phyloP scores from a whole-genome alignment of 495 filamentous ascomycete genomes.

The Mytilinidion resinicola region DNA sequence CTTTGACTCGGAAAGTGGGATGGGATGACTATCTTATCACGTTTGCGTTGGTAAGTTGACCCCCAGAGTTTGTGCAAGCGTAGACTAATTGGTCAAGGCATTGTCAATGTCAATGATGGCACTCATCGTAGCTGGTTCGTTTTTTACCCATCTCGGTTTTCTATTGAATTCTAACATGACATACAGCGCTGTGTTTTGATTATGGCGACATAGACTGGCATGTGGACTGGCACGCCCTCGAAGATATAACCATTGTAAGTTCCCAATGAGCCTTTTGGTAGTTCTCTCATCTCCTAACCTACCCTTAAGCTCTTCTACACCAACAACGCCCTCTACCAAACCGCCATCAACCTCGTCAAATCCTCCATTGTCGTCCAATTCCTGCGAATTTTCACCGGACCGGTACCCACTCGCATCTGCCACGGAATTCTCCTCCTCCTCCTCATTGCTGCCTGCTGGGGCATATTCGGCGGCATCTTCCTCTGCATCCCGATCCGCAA shows the following conservation, averaged over 20 bases:
- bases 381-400: conserved; percentile 26
- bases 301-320: conserved; percentile 27
- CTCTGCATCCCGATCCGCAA: conserved; percentile 29
- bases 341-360: conserved; percentile 32
- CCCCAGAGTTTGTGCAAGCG: background rate
- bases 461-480: conserved; percentile 29
- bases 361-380: conserved; percentile 34
- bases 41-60: conserved; percentile 19
- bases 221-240: background rate
- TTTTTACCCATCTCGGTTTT: no score
- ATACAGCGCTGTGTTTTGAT: conserved; percentile 1
- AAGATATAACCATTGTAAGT: conserved; percentile 13
- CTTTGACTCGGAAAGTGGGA: conserved; percentile 6
- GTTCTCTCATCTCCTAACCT: background rate
- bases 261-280: background rate
- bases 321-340: conserved; percentile 28
- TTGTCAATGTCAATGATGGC: conserved; percentile 8
- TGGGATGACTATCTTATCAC: conserved; percentile 31
- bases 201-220: background rate
- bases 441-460: conserved; percentile 23
- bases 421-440: conserved; percentile 22
- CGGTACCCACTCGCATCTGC: conserved; percentile 12
- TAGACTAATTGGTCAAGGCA: background rate
- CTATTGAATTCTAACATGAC: background rate
- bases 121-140: conserved; percentile 9